Evolutionary conservation across 306 rosid genomes (phyloP).

Genomic region (Luffa acutangula): DNA sequence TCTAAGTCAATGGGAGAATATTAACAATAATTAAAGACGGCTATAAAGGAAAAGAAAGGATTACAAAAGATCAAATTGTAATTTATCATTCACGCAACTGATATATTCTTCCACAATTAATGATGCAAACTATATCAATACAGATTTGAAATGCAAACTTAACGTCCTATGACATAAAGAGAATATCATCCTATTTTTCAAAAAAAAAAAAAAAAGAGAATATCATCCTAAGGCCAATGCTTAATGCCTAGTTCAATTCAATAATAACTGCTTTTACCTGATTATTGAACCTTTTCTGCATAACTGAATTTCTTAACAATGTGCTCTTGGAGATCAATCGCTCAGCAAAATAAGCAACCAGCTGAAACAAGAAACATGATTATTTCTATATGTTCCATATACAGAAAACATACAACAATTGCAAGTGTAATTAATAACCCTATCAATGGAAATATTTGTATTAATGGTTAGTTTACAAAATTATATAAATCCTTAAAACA

Average conservation of each 20-base stretch:
- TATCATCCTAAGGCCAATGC: neutral
- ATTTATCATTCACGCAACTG: neutral
- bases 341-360: slow-evolving; percentile 56
- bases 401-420: neutral
- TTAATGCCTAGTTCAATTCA: neutral
- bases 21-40: neutral
- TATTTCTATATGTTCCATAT: neutral
- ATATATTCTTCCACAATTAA: neutral
- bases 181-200: neutral
- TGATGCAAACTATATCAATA: neutral
- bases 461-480: neutral
- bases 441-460: neutral
- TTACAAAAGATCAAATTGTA: neutral
- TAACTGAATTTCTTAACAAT: slow-evolving; percentile 57
- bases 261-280: slow-evolving; percentile 38
- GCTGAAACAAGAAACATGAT: slow-evolving; percentile 35
- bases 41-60: neutral
- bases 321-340: slow-evolving; percentile 62
- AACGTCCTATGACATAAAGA: neutral
- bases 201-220: too few species aligned
- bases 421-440: neutral
- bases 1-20: neutral
- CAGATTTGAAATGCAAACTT: neutral
- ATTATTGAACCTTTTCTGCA: slow-evolving; percentile 47
- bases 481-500: neutral